phyloP scores from a whole-genome alignment of 805 yeast species.

The Starmerella apis region DNA sequence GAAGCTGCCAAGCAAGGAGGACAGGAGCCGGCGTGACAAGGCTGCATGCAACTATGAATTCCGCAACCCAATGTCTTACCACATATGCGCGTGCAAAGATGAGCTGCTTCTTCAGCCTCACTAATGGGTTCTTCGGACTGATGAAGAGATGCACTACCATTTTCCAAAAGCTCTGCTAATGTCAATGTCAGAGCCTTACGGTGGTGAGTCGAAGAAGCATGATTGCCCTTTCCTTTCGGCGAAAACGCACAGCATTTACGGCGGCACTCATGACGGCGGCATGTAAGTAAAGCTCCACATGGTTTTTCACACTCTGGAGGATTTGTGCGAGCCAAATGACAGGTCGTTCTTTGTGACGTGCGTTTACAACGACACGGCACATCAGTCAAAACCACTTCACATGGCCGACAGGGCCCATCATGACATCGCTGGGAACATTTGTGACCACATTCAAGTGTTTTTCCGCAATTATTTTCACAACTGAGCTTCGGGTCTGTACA shows the following conservation, averaged over 20 bases:
- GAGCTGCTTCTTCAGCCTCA: constrained; percentile 25
- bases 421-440: constrained; percentile 11
- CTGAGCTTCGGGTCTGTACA: constrained; percentile 18
- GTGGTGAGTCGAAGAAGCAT: not conserved
- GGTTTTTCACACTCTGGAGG: constrained; percentile 1
- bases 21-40: constrained; percentile 31
- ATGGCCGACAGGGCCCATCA: constrained; percentile 14
- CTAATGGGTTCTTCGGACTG: not conserved
- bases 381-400: not conserved
- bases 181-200: not conserved
- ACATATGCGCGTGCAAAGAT: constrained; percentile 27
- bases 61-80: constrained; percentile 28
- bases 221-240: not conserved
- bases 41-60: constrained; percentile 25
- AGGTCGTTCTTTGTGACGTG: constrained; percentile 24
- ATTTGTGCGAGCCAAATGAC: not conserved
- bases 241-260: constrained; percentile 11
- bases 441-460: constrained; percentile 17
- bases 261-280: constrained; percentile 11
- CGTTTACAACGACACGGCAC: constrained; percentile 10
- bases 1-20: constrained; percentile 28
- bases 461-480: constrained; percentile 18
- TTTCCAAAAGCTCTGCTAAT: not conserved
- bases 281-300: constrained; percentile 10
- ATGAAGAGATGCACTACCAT: not conserved